Conservation (phyloP, 495 filamentous ascomycete genomes). For the Chaetomium fimeti region DNA sequence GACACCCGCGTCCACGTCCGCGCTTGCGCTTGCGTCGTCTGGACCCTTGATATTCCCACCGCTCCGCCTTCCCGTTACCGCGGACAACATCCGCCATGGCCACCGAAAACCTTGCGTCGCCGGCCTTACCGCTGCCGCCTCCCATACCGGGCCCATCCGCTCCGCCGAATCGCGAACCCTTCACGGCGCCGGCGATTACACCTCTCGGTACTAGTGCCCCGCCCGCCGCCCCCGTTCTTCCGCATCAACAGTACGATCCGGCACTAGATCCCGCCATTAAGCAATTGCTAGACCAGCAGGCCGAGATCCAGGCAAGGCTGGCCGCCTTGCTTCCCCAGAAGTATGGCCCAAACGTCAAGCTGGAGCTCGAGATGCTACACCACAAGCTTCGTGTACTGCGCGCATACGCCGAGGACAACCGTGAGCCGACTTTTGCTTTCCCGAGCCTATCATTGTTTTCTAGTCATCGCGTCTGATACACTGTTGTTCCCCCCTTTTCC, state of each 20-base stretch:
- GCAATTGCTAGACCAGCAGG: slow-evolving; percentile 49
- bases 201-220: slow-evolving; percentile 20
- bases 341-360: slow-evolving; percentile 44
- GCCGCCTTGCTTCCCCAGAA: slow-evolving; percentile 46
- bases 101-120: slow-evolving; percentile 31
- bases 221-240: slow-evolving; percentile 14
- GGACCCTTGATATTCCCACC: not conserved
- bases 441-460: not conserved
- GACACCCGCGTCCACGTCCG: slow-evolving; percentile 1
- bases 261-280: slow-evolving; percentile 48
- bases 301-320: slow-evolving; percentile 51
- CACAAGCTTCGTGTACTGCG: slow-evolving; percentile 48
- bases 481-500: not conserved
- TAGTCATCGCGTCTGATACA: slow-evolving; percentile 15
- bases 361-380: slow-evolving; percentile 49
- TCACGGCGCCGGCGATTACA: slow-evolving; percentile 28
- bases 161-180: slow-evolving; percentile 33
- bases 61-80: slow-evolving; percentile 3
- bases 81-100: slow-evolving; percentile 27
- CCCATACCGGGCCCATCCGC: slow-evolving; percentile 23
- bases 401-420: slow-evolving; percentile 44
- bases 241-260: slow-evolving; percentile 33
- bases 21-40: not conserved
- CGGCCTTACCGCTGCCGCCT: slow-evolving; percentile 26
- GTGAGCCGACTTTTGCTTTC: slow-evolving; percentile 37